Base-by-base conservation (phyloP, 768 basidiomycete genomes). In the Pleurotus eryngii region DNA sequence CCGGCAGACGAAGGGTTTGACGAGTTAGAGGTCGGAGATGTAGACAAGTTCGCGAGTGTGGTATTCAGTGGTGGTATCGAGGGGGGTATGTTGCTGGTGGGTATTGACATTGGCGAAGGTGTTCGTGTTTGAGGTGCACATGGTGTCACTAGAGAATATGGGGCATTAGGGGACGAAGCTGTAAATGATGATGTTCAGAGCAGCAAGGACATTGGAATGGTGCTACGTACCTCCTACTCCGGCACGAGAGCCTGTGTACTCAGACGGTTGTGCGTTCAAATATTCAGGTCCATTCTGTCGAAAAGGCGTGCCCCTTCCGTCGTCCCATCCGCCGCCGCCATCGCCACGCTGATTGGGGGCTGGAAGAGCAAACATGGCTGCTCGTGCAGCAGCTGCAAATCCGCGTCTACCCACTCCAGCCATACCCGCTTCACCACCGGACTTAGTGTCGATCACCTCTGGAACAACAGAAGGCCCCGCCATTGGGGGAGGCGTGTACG, bases 391-490 rank as follows among this genome's bases (percentile, higher is more conserved):
- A 11, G 86, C 84, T 0, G 81, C 81, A 54, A 62, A 62, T 6
- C 90, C 93, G 62, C 92, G 75, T 59, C 93, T 76, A 6, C 93
- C 93, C 5, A 95, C 92, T 7, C 93, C 93, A 0, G 93, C 93
- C 93, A 95, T 95, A 0, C 90, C 89, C 7, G 89, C 90, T 54
- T 78, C 84, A 5, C 90, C 90, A 3, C 90, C 89, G 2, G 66
- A 78, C 67, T 86, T 84, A n/a, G 89, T 91, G 65, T 89, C 82
- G 7, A 86, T 76, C 1, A 49, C 22, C 35, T 81, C 78, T 30
- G 64, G 55, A 2, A 60, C 55, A 6, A 18, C n/a, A 8, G 30
- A 14, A 5, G 42, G 43, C 46, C 35, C 46, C 11, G 45, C 35
- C 22, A 38, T 46, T 12, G 56, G 50, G 5, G 35, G 35, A 17